phyloP scores from a whole-genome alignment of 1,284 basidiomycete genomes.

The Trichosporon coremiiforme region DNA sequence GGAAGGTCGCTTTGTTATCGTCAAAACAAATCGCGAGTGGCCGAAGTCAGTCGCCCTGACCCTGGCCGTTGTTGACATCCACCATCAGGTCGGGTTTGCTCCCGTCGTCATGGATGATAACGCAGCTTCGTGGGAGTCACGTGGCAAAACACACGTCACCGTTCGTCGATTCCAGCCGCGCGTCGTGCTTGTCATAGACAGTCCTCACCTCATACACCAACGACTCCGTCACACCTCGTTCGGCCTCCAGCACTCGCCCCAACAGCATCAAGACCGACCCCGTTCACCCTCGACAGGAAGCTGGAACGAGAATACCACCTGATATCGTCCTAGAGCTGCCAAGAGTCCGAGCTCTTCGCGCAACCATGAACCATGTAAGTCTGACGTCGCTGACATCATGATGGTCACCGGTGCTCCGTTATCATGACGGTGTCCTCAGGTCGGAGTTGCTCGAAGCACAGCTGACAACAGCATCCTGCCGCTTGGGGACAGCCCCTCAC shows the following conservation, averaged over 20 bases:
- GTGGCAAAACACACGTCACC: constrained; percentile 23
- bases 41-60: constrained; percentile 23
- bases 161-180: constrained; percentile 20
- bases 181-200: constrained; percentile 25
- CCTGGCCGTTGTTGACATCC: constrained; percentile 24
- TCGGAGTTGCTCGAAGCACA: too few species aligned
- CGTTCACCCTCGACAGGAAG: background rate
- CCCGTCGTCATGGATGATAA: background rate
- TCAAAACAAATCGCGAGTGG: constrained; percentile 25
- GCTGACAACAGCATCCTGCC: constrained; percentile 47
- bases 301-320: background rate
- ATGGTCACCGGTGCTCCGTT: background rate
- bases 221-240: background rate
- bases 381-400: background rate
- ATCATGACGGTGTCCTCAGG: background rate
- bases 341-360: background rate
- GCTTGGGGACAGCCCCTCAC: constrained; percentile 54
- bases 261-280: background rate
- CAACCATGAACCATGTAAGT: constrained; percentile 40
- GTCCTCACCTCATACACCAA: background rate
- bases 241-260: background rate
- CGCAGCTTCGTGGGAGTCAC: background rate
- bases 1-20: background rate
- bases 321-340: background rate
- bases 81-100: background rate